These are phyloP conservation scores for Aspergillus sp. DNA, from an alignment of 2,329 filamentous ascomycete species.

Conservation along the genomic window DNA sequence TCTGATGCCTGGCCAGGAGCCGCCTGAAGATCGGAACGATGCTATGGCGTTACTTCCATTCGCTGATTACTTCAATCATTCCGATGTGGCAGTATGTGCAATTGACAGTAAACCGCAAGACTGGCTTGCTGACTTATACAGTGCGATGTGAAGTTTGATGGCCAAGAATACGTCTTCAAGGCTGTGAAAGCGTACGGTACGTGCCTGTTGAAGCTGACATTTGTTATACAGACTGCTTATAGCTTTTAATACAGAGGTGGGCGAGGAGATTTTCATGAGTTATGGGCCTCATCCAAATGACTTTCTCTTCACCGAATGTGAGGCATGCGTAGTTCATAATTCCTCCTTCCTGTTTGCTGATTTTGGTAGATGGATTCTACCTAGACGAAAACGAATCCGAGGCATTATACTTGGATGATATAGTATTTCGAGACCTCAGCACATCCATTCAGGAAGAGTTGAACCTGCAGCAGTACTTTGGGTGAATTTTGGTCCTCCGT, in stretches of 20 bases:
- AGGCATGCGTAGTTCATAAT: constrained; percentile 11
- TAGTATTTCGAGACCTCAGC: constrained; percentile 36
- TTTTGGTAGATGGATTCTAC: constrained; percentile 41
- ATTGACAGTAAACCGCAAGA: background rate
- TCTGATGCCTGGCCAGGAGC: constrained; percentile 42
- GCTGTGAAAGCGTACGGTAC: constrained; percentile 36
- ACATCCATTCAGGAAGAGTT: constrained; percentile 33
- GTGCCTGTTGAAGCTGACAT: background rate
- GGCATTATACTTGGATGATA: constrained; percentile 42
- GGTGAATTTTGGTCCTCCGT: constrained; percentile 27
- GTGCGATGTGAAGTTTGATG: constrained; percentile 42
- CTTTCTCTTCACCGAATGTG: constrained; percentile 45
- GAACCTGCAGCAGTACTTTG: constrained; percentile 38
- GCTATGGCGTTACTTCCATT: constrained; percentile 48
- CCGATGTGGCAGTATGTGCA: constrained; percentile 39
- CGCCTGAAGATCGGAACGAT: constrained; percentile 42
- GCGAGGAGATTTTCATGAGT: constrained; percentile 46
- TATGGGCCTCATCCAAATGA: constrained; percentile 47
- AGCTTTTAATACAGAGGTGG: constrained; percentile 25
- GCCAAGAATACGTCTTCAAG: constrained; percentile 34
- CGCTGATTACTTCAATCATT: constrained; percentile 50
- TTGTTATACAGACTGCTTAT: background rate
- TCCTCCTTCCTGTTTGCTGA: background rate
- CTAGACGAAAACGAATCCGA: constrained; percentile 42
- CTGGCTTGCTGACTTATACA: constrained; percentile 13